phyloP scores from a whole-genome alignment of 169 alveolate species.

The Cryptosporidium tyzzeri region DNA sequence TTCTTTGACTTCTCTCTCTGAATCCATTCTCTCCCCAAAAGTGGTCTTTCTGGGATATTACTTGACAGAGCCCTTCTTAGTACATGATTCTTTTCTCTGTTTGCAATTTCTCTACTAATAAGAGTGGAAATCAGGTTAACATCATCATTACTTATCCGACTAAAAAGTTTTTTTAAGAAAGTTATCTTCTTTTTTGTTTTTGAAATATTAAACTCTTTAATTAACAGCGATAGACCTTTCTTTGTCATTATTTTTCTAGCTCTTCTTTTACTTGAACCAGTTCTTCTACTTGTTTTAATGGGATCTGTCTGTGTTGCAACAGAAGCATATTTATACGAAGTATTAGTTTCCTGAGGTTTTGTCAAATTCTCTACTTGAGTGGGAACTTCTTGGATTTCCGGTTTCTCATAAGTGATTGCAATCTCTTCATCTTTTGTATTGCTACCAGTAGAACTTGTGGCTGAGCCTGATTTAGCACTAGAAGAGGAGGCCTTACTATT shows the following conservation, averaged over 20 bases:
- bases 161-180: not conserved
- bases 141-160: constrained; percentile 1
- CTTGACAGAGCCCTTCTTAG: not conserved
- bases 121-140: not conserved
- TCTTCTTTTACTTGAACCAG: not conserved
- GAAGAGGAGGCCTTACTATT: not conserved
- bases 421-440: not conserved
- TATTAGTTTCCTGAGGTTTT: not conserved
- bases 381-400: not conserved
- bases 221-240: not conserved
- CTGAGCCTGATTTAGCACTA: not conserved
- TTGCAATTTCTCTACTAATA: not conserved
- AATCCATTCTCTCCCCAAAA: constrained; percentile 40
- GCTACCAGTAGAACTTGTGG: not conserved
- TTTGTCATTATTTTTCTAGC: not conserved
- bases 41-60: constrained; percentile 31
- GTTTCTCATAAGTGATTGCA: not conserved
- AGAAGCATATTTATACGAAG: not conserved
- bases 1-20: constrained; percentile 13
- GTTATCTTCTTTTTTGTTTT: not conserved
- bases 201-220: not conserved
- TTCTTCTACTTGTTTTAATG: not conserved
- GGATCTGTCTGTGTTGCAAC: not conserved
- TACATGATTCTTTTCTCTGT: not conserved
- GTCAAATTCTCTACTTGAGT: not conserved